Base-by-base conservation (phyloP, 202 grass and related monocot species). In the Carex arenaria region DNA sequence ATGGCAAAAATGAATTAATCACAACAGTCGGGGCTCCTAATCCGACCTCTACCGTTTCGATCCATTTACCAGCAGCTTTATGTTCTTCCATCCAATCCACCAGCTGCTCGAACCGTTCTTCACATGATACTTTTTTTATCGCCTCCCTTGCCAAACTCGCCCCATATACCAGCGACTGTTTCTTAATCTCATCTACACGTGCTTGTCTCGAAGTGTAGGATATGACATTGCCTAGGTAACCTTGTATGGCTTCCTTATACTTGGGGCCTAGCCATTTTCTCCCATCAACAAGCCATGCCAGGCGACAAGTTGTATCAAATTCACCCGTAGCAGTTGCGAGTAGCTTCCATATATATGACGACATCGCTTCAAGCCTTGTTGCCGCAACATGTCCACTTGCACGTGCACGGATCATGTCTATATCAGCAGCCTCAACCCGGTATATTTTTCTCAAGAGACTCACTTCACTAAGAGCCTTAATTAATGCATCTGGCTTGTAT, bases 31-130 rank as follows among this genome's bases (percentile, higher is more conserved):
- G 89, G 64, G 84, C 87, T 5, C 91, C 94, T 36, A 87, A 85
- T 10, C 91, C 94, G 0, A 90, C 8, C 2, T 86, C 87, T 72
- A 97, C 87, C 75, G 10, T 74, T 87, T 97, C 89, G 51, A 87
- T 93, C 87, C 89, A 93, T 81, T 93, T 97, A 15, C 84, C 91
- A 55, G 30, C 81, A 10, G 79, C 69, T 72, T 93, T 93, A 49
- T 60, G 85, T 40, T 0, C 78, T 32, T 97, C 94, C 89, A 97
- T 91, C 94, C 94, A 97, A 64, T 97, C 91, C 78, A 97, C n/a
- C n/a, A n/a, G n/a, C n/a, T n/a, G n/a, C n/a, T n/a, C n/a, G n/a
- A n/a, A n/a, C n/a, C n/a, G n/a, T 78, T 91, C 91, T 72, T 86
- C 65, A 18, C 63, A 56, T 66, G 89, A 80, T 81, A 84, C 91